Percentiles rank a stretch among this genome's conserved stretches.
phyloP scores from a whole-genome alignment of 2,329 filamentous ascomycete genomes.

The Penicillium sp. region DNA sequence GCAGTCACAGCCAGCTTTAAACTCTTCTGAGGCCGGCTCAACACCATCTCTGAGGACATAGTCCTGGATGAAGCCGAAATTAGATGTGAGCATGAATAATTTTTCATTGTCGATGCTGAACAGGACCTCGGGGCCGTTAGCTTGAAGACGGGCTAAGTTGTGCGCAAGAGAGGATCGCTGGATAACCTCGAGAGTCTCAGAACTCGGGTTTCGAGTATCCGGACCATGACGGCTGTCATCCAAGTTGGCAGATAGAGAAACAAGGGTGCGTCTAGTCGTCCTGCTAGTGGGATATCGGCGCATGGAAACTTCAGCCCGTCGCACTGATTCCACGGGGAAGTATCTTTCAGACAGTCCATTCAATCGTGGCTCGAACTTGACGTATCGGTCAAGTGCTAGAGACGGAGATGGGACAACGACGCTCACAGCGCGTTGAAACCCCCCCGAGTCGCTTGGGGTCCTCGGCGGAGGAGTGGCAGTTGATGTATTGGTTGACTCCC shows the following conservation, averaged over 20 bases:
- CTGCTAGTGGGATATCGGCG: neutral
- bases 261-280: neutral
- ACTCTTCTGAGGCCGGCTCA: conserved; percentile 29
- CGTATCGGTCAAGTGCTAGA: neutral
- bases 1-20: conserved; percentile 41
- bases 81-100: conserved; percentile 32
- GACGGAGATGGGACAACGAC: conserved; percentile 34
- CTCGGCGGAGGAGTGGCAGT: neutral
- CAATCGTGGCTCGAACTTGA: neutral
- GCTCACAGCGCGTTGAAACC: conserved; percentile 1
- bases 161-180: neutral
- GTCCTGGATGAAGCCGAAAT: conserved; percentile 45
- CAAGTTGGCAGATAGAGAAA: neutral
- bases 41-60: conserved; percentile 43
- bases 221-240: neutral
- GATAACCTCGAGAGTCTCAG: neutral
- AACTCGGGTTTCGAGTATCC: neutral
- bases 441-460: neutral
- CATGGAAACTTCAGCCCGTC: neutral
- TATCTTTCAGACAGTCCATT: conserved; percentile 25
- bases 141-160: neutral
- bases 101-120: conserved; percentile 17
- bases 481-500: too few relatives aligned
- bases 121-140: conserved; percentile 23
- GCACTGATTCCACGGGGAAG: conserved; percentile 27